Evolutionary conservation across 331 rosid genomes (phyloP).

Genomic region (Ulmus americana): DNA sequence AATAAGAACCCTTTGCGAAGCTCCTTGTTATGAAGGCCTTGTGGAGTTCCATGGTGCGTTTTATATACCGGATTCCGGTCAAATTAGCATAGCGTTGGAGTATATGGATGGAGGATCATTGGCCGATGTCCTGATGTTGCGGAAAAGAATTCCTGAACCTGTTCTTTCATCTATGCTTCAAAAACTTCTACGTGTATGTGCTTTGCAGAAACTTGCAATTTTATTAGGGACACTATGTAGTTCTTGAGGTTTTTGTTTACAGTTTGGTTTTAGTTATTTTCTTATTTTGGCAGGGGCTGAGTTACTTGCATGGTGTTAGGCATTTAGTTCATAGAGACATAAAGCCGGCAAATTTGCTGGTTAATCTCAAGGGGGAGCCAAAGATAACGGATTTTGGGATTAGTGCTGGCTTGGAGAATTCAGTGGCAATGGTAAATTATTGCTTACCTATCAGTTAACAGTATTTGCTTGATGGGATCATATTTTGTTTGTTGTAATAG

Average conservation of each 20-base stretch:
- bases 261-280: constrained; percentile 8
- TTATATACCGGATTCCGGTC: constrained; percentile 96
- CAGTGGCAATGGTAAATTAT: constrained; percentile 87
- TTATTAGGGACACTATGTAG: neutral
- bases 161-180: constrained; percentile 82
- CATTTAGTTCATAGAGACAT: constrained; percentile 95
- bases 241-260: neutral
- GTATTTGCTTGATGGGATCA: neutral
- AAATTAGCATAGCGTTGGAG: constrained; percentile 93
- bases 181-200: constrained; percentile 67
- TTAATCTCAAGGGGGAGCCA: constrained; percentile 93
- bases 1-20: constrained; percentile 86
- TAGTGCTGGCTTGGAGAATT: constrained; percentile 94
- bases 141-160: constrained; percentile 68
- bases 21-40: constrained; percentile 86
- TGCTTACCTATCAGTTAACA: neutral
- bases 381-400: constrained; percentile 94
- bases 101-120: constrained; percentile 97
- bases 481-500: neutral
- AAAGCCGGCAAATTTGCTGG: constrained; percentile 88
- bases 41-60: constrained; percentile 97
- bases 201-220: neutral
- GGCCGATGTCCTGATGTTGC: constrained; percentile 65
- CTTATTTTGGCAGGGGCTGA: constrained; percentile 59
- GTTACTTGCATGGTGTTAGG: constrained; percentile 83